Percentiles rank a stretch among this genome's conserved stretches.
phyloP scores from a whole-genome alignment of 2,329 filamentous ascomycete species.

The Meredithiella fracta region DNA sequence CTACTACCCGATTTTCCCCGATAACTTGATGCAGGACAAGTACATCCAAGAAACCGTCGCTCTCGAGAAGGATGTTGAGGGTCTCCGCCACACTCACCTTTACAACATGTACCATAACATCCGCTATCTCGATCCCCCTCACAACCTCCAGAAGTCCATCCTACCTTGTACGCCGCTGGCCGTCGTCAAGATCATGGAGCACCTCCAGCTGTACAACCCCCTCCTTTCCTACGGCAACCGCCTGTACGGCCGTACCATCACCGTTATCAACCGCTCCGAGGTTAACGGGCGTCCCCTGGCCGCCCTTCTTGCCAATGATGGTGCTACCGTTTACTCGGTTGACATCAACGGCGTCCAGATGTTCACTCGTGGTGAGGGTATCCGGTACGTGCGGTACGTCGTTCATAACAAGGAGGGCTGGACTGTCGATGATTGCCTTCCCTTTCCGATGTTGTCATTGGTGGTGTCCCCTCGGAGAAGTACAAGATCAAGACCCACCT shows the following conservation, averaged over 20 bases:
- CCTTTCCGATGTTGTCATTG: slow-evolving; percentile 90
- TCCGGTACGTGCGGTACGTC: slow-evolving; percentile 73
- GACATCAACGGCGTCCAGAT: slow-evolving; percentile 83
- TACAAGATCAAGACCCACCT: slow-evolving; percentile 81
- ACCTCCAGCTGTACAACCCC: slow-evolving; percentile 90
- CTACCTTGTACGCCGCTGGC: slow-evolving; percentile 91
- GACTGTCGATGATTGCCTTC: slow-evolving; percentile 64
- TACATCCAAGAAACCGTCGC: slow-evolving; percentile 92
- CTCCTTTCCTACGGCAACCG: slow-evolving; percentile 86
- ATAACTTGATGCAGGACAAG: slow-evolving; percentile 69
- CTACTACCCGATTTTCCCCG: slow-evolving; percentile 89
- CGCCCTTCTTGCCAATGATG: slow-evolving; percentile 87
- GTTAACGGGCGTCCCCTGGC: slow-evolving; percentile 88
- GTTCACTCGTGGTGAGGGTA: slow-evolving; percentile 77
- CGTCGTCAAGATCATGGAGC: slow-evolving; percentile 91
- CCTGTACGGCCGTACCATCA: slow-evolving; percentile 83
- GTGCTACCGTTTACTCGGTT: slow-evolving; percentile 86
- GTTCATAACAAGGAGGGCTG: slow-evolving; percentile 69
- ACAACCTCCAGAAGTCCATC: slow-evolving; percentile 71
- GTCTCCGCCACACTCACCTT: slow-evolving; percentile 80
- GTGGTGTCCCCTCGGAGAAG: slow-evolving; percentile 70
- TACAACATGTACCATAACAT: slow-evolving; percentile 99
- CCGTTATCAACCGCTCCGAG: slow-evolving; percentile 90
- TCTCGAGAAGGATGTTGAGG: slow-evolving; percentile 85
- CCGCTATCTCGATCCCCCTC: slow-evolving; percentile 70